These are phyloP conservation scores for Zymoseptoria pseudotritici DNA, from an alignment of 2,329 filamentous ascomycete genomes.

Conservation along the genomic window DNA sequence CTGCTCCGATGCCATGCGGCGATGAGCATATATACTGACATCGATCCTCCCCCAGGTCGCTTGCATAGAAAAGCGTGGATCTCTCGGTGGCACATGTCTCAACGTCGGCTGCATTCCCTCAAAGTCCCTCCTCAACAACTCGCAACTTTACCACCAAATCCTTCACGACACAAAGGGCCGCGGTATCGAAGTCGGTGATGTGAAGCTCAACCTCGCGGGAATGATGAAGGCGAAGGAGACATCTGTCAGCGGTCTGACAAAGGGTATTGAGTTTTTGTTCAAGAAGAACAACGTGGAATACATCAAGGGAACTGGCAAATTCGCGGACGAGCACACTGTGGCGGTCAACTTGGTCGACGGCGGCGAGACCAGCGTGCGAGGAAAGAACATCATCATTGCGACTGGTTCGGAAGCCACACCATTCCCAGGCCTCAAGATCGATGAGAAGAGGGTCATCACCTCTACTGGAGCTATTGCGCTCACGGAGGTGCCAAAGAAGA, in stretches of 20 bases:
- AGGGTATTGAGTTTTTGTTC: constrained; percentile 95
- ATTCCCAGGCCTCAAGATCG: constrained; percentile 90
- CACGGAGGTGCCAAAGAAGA: constrained; percentile 84
- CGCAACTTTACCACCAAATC: constrained; percentile 94
- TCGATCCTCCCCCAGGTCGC: constrained; percentile 56
- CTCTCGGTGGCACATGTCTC: constrained; percentile 90
- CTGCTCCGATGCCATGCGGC: constrained; percentile 5
- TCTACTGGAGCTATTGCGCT: constrained; percentile 91
- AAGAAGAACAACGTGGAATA: constrained; percentile 99
- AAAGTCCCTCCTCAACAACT: constrained; percentile 99
- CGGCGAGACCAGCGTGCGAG: constrained; percentile 76
- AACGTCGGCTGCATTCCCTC: constrained; percentile 99
- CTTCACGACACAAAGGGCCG: constrained; percentile 91
- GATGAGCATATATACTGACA: constrained; percentile 5
- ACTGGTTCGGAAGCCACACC: constrained; percentile 93
- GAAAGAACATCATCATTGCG: constrained; percentile 97
- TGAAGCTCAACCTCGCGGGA: constrained; percentile 87
- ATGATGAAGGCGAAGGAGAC: constrained; percentile 99
- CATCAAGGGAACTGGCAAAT: constrained; percentile 66
- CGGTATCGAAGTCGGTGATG: constrained; percentile 94
- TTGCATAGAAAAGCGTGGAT: constrained; percentile 97
- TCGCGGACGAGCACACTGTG: constrained; percentile 65
- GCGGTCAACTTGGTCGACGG: constrained; percentile 86
- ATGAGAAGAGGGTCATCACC: constrained; percentile 95
- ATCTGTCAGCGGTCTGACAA: constrained; percentile 80